Evolutionary conservation across 306 rosid genomes (phyloP).

Genomic region (Ammopiptanthus mongolicus): DNA sequence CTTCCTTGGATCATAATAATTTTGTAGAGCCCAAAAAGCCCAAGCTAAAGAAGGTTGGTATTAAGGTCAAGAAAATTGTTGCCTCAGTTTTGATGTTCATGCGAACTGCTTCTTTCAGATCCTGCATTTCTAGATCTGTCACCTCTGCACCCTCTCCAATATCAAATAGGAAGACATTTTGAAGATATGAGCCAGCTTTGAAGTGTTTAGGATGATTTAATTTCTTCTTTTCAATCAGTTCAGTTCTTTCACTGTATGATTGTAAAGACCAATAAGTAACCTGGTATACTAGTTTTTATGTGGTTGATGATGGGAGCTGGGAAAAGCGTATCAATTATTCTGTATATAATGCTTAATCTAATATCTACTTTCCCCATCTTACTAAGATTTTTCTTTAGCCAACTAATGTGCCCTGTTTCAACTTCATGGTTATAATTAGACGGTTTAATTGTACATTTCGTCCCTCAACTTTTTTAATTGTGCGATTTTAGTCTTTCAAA

Average conservation of each 20-base stretch:
- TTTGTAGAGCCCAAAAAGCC: conserved; percentile 9
- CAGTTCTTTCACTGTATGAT: not conserved
- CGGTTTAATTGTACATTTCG: no score
- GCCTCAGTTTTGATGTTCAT: conserved; percentile 31
- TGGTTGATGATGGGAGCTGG: not conserved
- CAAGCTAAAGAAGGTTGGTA: conserved; percentile 34
- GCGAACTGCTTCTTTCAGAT: conserved; percentile 32
- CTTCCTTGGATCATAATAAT: conserved; percentile 21
- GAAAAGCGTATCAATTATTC: not conserved
- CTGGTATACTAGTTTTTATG: not conserved
- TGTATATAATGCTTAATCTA: conserved; percentile 9
- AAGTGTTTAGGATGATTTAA: not conserved
- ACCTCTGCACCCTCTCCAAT: conserved; percentile 27
- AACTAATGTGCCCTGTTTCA: no score
- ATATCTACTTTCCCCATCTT: not conserved
- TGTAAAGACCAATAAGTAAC: not conserved
- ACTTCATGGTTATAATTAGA: not conserved
- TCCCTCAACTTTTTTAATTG: no score
- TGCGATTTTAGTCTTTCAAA: no score
- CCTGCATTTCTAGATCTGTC: conserved; percentile 35
- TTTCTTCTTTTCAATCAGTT: not conserved
- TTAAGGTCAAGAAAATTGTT: conserved; percentile 47
- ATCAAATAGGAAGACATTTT: conserved; percentile 4
- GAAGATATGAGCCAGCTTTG: not conserved
- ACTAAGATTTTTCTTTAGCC: not conserved